These are phyloP conservation scores for Ophiostoma himal-ulmi DNA, from an alignment of 2,329 filamentous ascomycete genomes.

Conservation along the genomic window DNA sequence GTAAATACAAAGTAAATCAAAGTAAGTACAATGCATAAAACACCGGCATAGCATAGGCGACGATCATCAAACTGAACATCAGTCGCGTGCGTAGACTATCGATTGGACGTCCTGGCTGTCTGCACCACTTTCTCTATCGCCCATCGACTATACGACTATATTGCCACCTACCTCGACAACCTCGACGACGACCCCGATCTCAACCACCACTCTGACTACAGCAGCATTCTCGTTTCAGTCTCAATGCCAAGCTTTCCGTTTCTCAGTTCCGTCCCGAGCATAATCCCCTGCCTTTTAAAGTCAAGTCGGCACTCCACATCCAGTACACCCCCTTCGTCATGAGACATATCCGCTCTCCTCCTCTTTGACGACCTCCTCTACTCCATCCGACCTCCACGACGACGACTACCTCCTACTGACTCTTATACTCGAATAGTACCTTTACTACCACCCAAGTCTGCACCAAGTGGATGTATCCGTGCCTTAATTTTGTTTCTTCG, in stretches of 20 bases:
- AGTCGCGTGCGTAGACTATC: not conserved
- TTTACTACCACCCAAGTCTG: not conserved
- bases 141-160: not conserved
- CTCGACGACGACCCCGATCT: not conserved
- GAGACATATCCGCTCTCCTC: not conserved
- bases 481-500: not conserved
- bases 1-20: not conserved
- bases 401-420: not conserved
- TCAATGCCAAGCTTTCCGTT: not conserved
- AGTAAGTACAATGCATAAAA: not conserved
- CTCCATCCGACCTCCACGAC: not conserved
- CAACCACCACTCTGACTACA: not conserved
- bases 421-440: not conserved
- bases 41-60: not conserved
- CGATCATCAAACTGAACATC: not conserved
- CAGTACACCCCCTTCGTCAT: conserved; percentile 1
- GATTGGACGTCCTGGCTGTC: not conserved
- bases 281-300: not conserved
- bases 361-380: not conserved
- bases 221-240: not conserved
- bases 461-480: not conserved
- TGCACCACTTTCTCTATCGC: not conserved
- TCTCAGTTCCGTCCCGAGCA: conserved; percentile 3
- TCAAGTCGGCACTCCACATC: conserved; percentile 5
- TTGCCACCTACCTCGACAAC: not conserved